phyloP scores from a whole-genome alignment of 2,329 filamentous ascomycete species.

The Arthroderma uncinatum region DNA sequence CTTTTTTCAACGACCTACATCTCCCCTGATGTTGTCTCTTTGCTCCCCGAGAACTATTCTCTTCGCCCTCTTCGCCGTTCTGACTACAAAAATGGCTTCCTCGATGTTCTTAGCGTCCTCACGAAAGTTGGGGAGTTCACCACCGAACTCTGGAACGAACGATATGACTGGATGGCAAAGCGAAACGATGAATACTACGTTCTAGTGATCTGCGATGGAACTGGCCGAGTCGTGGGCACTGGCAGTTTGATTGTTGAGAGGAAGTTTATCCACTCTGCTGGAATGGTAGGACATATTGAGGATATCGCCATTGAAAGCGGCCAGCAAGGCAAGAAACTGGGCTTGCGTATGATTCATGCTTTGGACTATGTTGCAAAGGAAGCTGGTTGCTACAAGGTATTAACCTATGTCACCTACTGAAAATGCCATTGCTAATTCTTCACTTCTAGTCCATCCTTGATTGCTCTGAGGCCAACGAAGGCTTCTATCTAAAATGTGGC shows the following conservation, averaged over 20 bases:
- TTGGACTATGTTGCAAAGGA: conserved; percentile 78
- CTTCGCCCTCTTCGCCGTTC: conserved; percentile 66
- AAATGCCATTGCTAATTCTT: not conserved
- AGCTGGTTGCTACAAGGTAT: conserved; percentile 82
- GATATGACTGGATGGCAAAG: conserved; percentile 69
- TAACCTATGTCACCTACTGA: conserved; percentile 10
- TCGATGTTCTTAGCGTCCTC: conserved; percentile 81
- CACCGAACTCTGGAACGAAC: conserved; percentile 60
- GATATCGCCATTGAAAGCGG: conserved; percentile 92
- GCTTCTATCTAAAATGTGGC: conserved; percentile 96
- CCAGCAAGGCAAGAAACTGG: conserved; percentile 95
- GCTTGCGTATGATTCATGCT: conserved; percentile 83
- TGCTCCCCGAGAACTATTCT: conserved; percentile 68
- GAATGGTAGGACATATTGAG: conserved; percentile 80
- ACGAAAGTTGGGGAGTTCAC: conserved; percentile 85
- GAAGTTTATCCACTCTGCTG: conserved; percentile 50
- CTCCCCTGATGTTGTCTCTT: conserved; percentile 58
- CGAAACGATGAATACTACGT: conserved; percentile 74
- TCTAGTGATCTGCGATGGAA: conserved; percentile 68
- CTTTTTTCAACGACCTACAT: conserved; percentile 73
- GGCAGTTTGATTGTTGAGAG: conserved; percentile 84
- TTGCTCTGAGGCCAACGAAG: conserved; percentile 91
- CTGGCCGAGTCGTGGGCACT: conserved; percentile 67
- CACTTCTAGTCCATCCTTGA: conserved; percentile 68
- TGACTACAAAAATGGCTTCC: conserved; percentile 73